These are phyloP conservation scores for Podospora pseudocomata DNA, from an alignment of 495 filamentous ascomycete genomes.

Conservation along the genomic window DNA sequence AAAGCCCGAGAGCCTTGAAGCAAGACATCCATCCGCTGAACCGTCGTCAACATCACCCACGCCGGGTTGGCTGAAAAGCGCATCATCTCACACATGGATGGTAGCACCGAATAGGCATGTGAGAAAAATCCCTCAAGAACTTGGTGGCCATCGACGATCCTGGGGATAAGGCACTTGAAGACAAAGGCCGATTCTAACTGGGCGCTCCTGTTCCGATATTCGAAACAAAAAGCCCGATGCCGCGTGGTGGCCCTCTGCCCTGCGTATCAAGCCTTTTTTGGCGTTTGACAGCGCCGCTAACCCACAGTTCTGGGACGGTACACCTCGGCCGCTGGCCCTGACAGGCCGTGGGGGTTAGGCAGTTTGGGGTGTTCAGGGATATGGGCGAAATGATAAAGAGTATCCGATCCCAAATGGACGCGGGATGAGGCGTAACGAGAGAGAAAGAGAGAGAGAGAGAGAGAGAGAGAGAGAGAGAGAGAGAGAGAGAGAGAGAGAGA, in stretches of 20 bases:
- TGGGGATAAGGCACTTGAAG: background rate
- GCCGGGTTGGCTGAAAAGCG: background rate
- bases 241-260: background rate
- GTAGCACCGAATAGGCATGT: background rate
- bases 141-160: background rate
- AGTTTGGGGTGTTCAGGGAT: background rate
- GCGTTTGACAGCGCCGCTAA: background rate
- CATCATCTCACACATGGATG: background rate
- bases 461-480: too few relatives aligned
- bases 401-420: too few relatives aligned
- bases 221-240: background rate
- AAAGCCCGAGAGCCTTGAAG: background rate
- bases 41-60: background rate
- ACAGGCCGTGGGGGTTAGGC: background rate
- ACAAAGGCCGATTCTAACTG: background rate
- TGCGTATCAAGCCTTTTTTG: background rate
- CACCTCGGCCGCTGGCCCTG: background rate
- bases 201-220: background rate
- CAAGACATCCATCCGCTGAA: background rate
- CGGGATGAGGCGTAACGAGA: too few relatives aligned
- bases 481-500: too few relatives aligned
- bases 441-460: too few relatives aligned
- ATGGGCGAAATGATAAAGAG: too few relatives aligned
- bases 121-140: background rate
- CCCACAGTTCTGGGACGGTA: background rate